Percentiles rank a stretch among this genome's conserved stretches.
phyloP scores from a whole-genome alignment of 179 eudicot genomes.

The Beta lomatogona region DNA sequence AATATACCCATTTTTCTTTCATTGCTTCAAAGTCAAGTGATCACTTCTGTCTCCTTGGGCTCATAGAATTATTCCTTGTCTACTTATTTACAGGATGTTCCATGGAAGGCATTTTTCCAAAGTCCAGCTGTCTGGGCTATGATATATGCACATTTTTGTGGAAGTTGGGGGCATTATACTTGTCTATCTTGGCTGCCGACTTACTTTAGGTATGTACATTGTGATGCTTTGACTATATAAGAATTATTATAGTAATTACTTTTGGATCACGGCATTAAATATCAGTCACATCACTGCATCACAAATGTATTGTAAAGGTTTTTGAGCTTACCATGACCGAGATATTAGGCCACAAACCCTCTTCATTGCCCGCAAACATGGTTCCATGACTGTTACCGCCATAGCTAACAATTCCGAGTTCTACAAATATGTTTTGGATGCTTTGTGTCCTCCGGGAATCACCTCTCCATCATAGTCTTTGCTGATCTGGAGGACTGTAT shows the following conservation, averaged over 20 bases:
- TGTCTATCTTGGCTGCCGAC: conserved; percentile 98
- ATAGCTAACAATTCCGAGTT: too few species aligned
- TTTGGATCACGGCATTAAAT: background rate
- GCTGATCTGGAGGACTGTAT: background rate
- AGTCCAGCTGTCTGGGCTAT: conserved; percentile 97
- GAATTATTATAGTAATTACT: background rate
- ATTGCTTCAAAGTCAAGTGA: background rate
- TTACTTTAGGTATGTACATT: conserved; percentile 71
- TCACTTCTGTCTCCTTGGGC: background rate
- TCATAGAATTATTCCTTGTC: background rate
- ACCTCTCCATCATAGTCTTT: background rate
- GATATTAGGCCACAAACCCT: too few species aligned
- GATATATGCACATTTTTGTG: conserved; percentile 98
- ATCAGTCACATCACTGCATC: too few species aligned
- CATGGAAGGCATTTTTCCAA: conserved; percentile 89
- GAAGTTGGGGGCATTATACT: conserved; percentile 98
- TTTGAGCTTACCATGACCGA: too few species aligned
- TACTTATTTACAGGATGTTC: conserved; percentile 59
- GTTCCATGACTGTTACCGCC: too few species aligned
- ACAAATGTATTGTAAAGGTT: too few species aligned
- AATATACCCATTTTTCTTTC: background rate
- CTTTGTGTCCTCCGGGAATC: background rate
- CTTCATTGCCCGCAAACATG: too few species aligned
- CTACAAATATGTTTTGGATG: too few species aligned
- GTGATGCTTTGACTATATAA: background rate